Evolutionary conservation across 139 green algal species (phyloP).

Genomic region (Volvox reticuliferus): DNA sequence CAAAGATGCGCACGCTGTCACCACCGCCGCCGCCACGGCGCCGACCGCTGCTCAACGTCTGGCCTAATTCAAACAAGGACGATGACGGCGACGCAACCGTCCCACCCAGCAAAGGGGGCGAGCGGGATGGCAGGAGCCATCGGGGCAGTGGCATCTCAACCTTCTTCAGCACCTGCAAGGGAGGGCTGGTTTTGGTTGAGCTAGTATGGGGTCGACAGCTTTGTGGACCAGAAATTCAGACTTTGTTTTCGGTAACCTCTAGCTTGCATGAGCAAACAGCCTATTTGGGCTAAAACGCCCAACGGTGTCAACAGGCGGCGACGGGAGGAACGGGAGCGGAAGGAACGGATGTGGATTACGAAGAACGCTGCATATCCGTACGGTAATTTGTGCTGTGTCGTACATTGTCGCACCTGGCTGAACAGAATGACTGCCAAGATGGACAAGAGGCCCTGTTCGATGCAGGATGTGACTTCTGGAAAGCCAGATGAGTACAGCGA

Average conservation of each 20-base stretch:
- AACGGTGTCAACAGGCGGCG: too few species aligned
- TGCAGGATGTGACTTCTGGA: slow-evolving; percentile 61
- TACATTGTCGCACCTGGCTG: slow-evolving; percentile 50
- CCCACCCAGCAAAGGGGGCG: background rate
- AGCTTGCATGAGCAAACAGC: too few species aligned
- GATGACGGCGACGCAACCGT: background rate
- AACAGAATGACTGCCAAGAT: slow-evolving; percentile 72
- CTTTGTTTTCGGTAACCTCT: too few species aligned
- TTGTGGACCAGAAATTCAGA: too few species aligned
- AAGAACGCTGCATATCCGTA: background rate
- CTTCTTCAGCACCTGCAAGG: slow-evolving; percentile 23
- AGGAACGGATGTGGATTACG: too few species aligned
- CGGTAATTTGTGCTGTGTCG: background rate
- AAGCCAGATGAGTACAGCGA: slow-evolving; percentile 60
- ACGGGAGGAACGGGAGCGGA: too few species aligned
- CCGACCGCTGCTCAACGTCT: background rate
- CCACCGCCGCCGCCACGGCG: background rate
- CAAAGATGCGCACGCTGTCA: slow-evolving; percentile 61
- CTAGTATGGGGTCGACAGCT: too few species aligned
- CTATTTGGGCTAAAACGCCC: too few species aligned
- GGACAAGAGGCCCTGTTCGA: slow-evolving; percentile 71
- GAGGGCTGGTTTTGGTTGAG: too few species aligned
- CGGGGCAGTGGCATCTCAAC: slow-evolving; percentile 55
- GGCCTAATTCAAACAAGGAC: background rate
- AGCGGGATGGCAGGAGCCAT: background rate